phyloP scores from a whole-genome alignment of 441 rosid species.

The Euphorbia neoarborescens region DNA sequence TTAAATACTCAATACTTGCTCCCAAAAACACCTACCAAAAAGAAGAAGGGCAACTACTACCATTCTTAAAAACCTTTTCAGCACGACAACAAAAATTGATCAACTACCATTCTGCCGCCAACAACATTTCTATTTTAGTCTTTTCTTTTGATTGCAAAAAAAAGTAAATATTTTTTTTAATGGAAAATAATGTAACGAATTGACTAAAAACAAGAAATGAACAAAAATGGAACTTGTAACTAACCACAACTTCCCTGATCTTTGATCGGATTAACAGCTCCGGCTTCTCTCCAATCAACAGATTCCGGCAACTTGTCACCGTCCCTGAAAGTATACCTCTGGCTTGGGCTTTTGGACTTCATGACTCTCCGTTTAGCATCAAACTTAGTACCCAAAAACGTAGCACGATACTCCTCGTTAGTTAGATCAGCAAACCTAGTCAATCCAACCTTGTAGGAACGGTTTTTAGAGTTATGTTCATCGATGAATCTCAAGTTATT shows the following conservation, averaged over 20 bases:
- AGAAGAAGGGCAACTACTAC: background rate
- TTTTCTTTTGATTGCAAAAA: background rate
- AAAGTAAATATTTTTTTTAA: too few species aligned
- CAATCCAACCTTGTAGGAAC: conserved; percentile 50
- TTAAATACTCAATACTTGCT: background rate
- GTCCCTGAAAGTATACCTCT: conserved; percentile 39
- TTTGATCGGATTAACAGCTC: conserved; percentile 60
- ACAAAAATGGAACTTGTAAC: conserved; percentile 7
- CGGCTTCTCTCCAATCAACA: conserved; percentile 65
- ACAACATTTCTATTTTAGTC: background rate
- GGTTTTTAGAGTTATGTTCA: conserved; percentile 49
- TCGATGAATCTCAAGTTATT: conserved; percentile 65
- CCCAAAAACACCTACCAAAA: background rate
- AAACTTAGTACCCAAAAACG: conserved; percentile 42
- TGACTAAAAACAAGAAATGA: background rate
- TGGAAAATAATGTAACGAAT: background rate
- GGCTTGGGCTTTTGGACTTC: conserved; percentile 33
- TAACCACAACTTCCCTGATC: conserved; percentile 78
- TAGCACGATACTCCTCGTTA: conserved; percentile 69
- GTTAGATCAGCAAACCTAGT: conserved; percentile 77
- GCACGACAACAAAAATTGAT: background rate
- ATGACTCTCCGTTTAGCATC: conserved; percentile 25
- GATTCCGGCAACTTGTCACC: conserved; percentile 51
- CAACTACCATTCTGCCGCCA: background rate
- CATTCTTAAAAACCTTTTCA: background rate